These are phyloP conservation scores for Malus sieversii DNA, from an alignment of 306 rosid genomes.

Conservation along the genomic window DNA sequence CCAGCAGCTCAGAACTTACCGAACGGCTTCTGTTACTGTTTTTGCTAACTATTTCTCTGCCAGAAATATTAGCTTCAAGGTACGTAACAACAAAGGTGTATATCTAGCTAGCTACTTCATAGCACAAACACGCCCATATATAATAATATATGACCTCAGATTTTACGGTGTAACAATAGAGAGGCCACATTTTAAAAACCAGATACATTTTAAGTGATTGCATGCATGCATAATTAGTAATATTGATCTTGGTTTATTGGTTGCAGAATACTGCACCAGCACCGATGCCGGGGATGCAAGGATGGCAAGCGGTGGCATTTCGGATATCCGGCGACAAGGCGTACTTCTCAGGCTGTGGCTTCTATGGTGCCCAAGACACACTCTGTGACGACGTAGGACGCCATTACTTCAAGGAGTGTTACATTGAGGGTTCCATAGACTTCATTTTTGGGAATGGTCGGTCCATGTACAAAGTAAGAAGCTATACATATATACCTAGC, in stretches of 20 bases:
- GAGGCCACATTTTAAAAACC: background rate
- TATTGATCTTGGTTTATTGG: background rate
- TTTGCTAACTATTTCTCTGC: conserved; percentile 74
- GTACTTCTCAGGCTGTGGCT: conserved; percentile 72
- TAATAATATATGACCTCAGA: no score
- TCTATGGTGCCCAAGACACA: conserved; percentile 88
- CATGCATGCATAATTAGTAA: background rate
- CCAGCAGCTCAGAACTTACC: conserved; percentile 75
- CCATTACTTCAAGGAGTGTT: conserved; percentile 90
- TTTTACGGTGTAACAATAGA: background rate
- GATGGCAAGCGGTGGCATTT: conserved; percentile 89
- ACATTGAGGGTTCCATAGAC: conserved; percentile 82
- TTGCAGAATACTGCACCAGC: conserved; percentile 87
- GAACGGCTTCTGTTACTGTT: conserved; percentile 83
- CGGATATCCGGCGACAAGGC: conserved; percentile 84
- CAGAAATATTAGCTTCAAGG: conserved; percentile 83
- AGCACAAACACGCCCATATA: no score
- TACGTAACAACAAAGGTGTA: background rate
- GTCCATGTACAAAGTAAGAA: conserved; percentile 76
- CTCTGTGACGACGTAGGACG: conserved; percentile 91
- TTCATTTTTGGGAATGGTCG: conserved; percentile 91
- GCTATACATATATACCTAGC: no score
- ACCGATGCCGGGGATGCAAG: conserved; percentile 91
- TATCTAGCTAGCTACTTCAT: no score
- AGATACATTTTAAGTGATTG: background rate